Evolutionary conservation across 768 basidiomycete species (phyloP).

Genomic region (Tubosaeta brunneosetosa): DNA sequence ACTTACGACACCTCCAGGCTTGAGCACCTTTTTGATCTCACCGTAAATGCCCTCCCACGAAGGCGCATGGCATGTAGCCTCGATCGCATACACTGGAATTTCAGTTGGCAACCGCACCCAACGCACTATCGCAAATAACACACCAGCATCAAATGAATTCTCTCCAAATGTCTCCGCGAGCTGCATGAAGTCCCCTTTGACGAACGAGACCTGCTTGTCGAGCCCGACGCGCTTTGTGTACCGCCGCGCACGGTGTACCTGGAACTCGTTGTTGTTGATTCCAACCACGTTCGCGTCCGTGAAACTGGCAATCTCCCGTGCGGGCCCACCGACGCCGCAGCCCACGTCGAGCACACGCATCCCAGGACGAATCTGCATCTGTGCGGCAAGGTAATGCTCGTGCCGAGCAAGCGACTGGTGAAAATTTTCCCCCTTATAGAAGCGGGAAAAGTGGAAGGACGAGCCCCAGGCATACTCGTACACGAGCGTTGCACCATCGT

Average conservation of each 20-base stretch:
- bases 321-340: slow-evolving; percentile 97
- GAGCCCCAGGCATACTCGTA: slow-evolving; percentile 93
- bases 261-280: slow-evolving; percentile 95
- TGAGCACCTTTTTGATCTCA: slow-evolving; percentile 88
- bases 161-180: slow-evolving; percentile 87
- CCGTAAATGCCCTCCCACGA: slow-evolving; percentile 94
- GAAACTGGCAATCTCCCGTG: slow-evolving; percentile 91
- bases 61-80: slow-evolving; percentile 96
- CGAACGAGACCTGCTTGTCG: slow-evolving; percentile 72
- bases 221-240: slow-evolving; percentile 79
- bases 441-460: slow-evolving; percentile 96
- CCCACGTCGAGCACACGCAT: slow-evolving; percentile 98
- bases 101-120: slow-evolving; percentile 3
- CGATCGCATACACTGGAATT: slow-evolving; percentile 83
- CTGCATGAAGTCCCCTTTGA: slow-evolving; percentile 97
- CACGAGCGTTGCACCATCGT: slow-evolving; percentile 92
- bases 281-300: slow-evolving; percentile 81
- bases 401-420: slow-evolving; percentile 75
- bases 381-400: slow-evolving; percentile 92
- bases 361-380: slow-evolving; percentile 79
- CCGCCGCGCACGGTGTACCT: slow-evolving; percentile 77
- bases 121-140: slow-evolving; percentile 20
- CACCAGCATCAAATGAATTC: slow-evolving; percentile 91
- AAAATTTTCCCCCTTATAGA: slow-evolving; percentile 87
- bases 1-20: slow-evolving; percentile 91